A percentile compares a stretch with the other conserved stretches of the same genome.
These are phyloP conservation scores for Solanum tacnaense DNA, from an alignment of 257 asterid genomes.

Conservation along the genomic window DNA sequence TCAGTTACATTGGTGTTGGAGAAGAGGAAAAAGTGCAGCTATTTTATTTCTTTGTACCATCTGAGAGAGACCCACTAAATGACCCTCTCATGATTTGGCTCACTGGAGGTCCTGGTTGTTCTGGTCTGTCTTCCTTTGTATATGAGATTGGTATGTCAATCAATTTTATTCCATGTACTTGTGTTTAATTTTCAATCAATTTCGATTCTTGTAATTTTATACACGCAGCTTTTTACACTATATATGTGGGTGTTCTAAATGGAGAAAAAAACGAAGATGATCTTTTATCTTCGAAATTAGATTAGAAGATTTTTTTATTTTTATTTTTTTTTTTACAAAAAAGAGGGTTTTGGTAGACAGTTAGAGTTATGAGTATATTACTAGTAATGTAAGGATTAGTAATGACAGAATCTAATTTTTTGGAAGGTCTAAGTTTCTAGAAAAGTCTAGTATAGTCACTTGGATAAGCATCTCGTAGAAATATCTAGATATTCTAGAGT, in stretches of 20 bases:
- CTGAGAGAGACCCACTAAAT: slow-evolving; percentile 20
- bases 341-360: no score
- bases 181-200: neutral
- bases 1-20: slow-evolving; percentile 45
- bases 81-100: slow-evolving; percentile 61
- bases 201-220: neutral
- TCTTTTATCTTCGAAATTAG: neutral
- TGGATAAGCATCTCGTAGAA: neutral
- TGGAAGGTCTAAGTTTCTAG: neutral
- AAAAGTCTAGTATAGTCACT: neutral
- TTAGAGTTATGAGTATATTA: neutral
- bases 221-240: neutral
- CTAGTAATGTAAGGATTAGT: no score
- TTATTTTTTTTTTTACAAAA: no score
- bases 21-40: slow-evolving; percentile 31
- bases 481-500: neutral
- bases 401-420: neutral
- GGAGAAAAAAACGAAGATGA: neutral
- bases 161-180: neutral
- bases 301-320: no score
- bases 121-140: slow-evolving; percentile 34
- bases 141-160: slow-evolving; percentile 29
- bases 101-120: slow-evolving; percentile 73
- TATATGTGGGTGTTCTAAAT: neutral
- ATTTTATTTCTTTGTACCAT: slow-evolving; percentile 48